A percentile compares a stretch with the other conserved stretches of the same genome.
phyloP scores from a whole-genome alignment of 345 rosid genomes.

The Hibiscus trionum region DNA sequence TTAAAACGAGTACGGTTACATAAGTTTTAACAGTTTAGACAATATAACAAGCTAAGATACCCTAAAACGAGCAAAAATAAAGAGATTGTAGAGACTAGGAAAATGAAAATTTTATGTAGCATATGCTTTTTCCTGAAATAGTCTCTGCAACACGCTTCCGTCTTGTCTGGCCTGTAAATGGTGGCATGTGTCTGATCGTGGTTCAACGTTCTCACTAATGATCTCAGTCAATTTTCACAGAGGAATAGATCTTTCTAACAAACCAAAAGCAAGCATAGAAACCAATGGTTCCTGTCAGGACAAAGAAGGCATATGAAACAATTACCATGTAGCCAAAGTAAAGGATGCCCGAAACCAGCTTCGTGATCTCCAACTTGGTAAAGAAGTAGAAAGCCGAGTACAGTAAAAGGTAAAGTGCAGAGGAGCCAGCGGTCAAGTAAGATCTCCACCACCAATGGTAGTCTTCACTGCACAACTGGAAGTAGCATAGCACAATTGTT shows the following conservation, averaged over 20 bases:
- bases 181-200: background rate
- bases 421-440: too few species aligned
- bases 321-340: conserved; percentile 66
- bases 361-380: too few species aligned
- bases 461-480: too few species aligned
- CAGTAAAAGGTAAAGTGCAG: too few species aligned
- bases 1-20: background rate
- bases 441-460: too few species aligned
- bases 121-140: conserved; percentile 1
- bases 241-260: conserved; percentile 88
- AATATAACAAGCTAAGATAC: conserved; percentile 19
- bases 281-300: conserved; percentile 87
- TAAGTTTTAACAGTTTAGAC: background rate
- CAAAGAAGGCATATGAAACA: conserved; percentile 84
- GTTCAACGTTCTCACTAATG: conserved; percentile 14
- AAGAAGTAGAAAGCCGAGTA: too few species aligned
- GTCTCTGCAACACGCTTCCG: background rate
- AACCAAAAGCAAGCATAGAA: conserved; percentile 98
- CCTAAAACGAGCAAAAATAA: conserved; percentile 10
- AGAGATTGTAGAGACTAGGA: conserved; percentile 7
- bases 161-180: background rate
- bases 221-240: conserved; percentile 82
- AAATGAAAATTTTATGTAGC: conserved; percentile 10
- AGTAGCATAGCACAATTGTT: too few species aligned
- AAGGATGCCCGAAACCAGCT: too few species aligned